Conservation (phyloP, 2,329 filamentous ascomycete species). For the Rosellinia necatrix region DNA sequence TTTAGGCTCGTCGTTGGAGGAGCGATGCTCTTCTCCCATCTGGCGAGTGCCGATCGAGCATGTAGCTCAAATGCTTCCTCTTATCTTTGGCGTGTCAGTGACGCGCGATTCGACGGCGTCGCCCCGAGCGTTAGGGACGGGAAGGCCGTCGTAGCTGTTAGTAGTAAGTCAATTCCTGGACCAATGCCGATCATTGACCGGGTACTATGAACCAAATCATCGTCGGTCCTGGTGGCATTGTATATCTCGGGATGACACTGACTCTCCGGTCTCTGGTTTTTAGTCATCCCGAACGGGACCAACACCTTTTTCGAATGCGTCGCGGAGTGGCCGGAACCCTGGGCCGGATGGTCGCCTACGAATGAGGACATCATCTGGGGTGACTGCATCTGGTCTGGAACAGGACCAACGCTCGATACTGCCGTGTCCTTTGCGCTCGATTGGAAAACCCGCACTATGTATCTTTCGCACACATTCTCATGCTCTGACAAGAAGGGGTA, state of each 20-base stretch:
- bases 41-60: conserved; percentile 32
- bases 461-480: conserved; percentile 42
- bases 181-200: not conserved
- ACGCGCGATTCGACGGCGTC: conserved; percentile 40
- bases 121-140: conserved; percentile 26
- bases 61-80: conserved; percentile 31
- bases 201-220: no score
- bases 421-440: conserved; percentile 43
- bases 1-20: conserved; percentile 13
- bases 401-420: conserved; percentile 38
- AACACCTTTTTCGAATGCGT: conserved; percentile 44
- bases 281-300: conserved; percentile 31
- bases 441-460: conserved; percentile 42
- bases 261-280: no score
- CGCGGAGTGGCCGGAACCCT: conserved; percentile 42
- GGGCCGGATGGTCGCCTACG: conserved; percentile 39
- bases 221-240: no score
- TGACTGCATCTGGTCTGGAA: conserved; percentile 45
- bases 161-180: conserved; percentile 8
- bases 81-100: conserved; percentile 38
- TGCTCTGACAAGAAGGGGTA: conserved; percentile 40
- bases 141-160: conserved; percentile 21
- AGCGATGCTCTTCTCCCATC: not conserved
- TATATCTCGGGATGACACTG: no score
- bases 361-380: conserved; percentile 42